Evolutionary conservation across 2,329 filamentous ascomycete genomes (phyloP).

Genomic region (Ophiosphaerella narmari): DNA sequence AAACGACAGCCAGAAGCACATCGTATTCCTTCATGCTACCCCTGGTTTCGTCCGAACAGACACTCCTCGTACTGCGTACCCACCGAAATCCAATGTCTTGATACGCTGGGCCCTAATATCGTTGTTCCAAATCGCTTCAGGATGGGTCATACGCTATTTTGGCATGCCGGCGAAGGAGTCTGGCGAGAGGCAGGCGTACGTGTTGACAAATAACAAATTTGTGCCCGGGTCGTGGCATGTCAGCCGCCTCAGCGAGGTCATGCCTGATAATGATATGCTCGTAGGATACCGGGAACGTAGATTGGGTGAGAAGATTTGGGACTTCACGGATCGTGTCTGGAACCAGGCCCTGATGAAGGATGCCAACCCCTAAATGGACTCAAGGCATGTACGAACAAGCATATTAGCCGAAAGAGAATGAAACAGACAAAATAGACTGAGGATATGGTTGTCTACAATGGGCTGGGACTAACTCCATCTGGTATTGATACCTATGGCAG

Average conservation of each 20-base stretch:
- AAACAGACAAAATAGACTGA: too few species aligned
- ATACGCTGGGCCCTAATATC: conserved; percentile 7
- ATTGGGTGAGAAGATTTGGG: conserved; percentile 15
- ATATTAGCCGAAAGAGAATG: too few species aligned
- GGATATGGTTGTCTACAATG: too few species aligned
- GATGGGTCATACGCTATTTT: conserved; percentile 18
- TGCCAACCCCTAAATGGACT: too few species aligned
- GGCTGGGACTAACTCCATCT: too few species aligned
- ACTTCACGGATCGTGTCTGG: conserved; percentile 12
- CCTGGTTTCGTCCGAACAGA: conserved; percentile 36
- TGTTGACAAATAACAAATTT: conserved; percentile 26
- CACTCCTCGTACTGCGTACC: conserved; percentile 11
- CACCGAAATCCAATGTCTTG: conserved; percentile 7
- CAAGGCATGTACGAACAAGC: too few species aligned
- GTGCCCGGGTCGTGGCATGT: conserved; percentile 15
- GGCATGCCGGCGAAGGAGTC: conserved; percentile 26
- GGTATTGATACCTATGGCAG: too few species aligned
- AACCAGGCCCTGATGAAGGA: conserved; percentile 4
- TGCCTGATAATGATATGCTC: conserved; percentile 8
- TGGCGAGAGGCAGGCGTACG: conserved; percentile 36
- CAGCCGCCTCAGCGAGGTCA: conserved; percentile 5
- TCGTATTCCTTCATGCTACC: conserved; percentile 39
- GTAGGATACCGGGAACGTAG: conserved; percentile 8
- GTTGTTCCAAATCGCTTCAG: conserved; percentile 8
- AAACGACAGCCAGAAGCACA: conserved; percentile 16